Evolutionary conservation across 768 basidiomycete genomes (phyloP).

Genomic region (Serpula lacrymans): DNA sequence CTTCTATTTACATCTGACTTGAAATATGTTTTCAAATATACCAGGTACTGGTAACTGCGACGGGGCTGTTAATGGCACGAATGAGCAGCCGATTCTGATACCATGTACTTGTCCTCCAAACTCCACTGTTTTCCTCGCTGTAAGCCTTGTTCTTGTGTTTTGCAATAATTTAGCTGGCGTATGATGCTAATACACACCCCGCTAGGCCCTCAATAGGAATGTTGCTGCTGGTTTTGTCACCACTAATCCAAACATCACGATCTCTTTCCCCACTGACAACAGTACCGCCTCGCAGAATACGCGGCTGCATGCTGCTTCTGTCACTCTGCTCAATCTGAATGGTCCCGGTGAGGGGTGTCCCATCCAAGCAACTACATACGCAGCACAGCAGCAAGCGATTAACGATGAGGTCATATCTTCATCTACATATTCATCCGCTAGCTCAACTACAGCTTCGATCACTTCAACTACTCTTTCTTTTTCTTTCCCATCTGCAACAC

Average conservation of each 20-base stretch:
- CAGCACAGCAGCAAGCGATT: too few relatives aligned
- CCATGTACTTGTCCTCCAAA: constrained; percentile 58
- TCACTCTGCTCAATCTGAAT: constrained; percentile 62
- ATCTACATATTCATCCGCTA: too few relatives aligned
- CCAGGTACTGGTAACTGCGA: constrained; percentile 57
- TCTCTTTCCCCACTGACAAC: constrained; percentile 58
- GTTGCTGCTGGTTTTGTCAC: constrained; percentile 53
- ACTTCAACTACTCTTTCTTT: too few relatives aligned
- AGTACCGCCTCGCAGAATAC: constrained; percentile 43
- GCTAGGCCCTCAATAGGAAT: constrained; percentile 43
- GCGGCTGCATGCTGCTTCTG: constrained; percentile 49
- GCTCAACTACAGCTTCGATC: too few relatives aligned
- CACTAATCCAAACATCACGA: constrained; percentile 52
- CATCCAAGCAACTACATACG: constrained; percentile 52
- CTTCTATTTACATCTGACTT: background rate
- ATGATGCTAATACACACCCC: constrained; percentile 16
- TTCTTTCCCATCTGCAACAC: too few relatives aligned
- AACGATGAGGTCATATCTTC: too few relatives aligned
- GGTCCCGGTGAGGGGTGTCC: constrained; percentile 64
- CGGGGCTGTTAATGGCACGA: constrained; percentile 48
- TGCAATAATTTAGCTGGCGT: constrained; percentile 2
- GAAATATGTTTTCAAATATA: background rate
- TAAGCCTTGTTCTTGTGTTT: constrained; percentile 18
- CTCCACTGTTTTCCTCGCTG: constrained; percentile 41
- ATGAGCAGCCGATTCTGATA: constrained; percentile 51